Conservation (phyloP, 108 stramenopile genomes). For the Cyclostephanos invisitatus region DNA sequence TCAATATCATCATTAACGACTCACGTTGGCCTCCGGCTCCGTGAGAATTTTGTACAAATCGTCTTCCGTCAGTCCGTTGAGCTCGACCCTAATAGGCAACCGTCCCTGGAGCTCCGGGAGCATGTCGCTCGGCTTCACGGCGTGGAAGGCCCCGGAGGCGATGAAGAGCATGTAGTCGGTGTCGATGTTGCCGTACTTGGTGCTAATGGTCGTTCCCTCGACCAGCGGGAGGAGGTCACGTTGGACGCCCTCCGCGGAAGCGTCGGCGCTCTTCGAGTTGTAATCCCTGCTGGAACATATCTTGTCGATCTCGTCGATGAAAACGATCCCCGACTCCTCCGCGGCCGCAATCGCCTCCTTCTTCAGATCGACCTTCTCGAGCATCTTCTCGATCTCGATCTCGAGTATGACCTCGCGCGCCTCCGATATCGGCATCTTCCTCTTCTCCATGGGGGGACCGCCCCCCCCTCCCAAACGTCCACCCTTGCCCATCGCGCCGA, state of each 20-base stretch:
- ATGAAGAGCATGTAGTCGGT: slow-evolving; percentile 99
- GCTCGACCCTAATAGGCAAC: slow-evolving; percentile 98
- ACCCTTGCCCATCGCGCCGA: slow-evolving; percentile 47
- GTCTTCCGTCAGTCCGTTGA: slow-evolving; percentile 95
- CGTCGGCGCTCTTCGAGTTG: slow-evolving; percentile 89
- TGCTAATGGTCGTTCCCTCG: slow-evolving; percentile 96
- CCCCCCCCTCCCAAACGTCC: slow-evolving; percentile 36
- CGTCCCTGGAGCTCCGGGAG: slow-evolving; percentile 98
- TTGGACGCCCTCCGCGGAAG: slow-evolving; percentile 98
- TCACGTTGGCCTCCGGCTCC: slow-evolving; percentile 96
- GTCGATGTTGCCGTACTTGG: slow-evolving; percentile 98
- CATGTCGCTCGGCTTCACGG: slow-evolving; percentile 96
- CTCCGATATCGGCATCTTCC: slow-evolving; percentile 85
- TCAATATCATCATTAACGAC: slow-evolving; percentile 21
- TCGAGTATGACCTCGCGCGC: slow-evolving; percentile 92
- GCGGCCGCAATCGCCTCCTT: slow-evolving; percentile 95
- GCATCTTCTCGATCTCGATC: slow-evolving; percentile 90
- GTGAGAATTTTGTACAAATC: slow-evolving; percentile 99
- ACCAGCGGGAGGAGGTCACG: slow-evolving; percentile 97
- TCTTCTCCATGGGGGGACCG: slow-evolving; percentile 72
- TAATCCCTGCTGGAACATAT: slow-evolving; percentile 88
- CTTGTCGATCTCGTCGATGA: slow-evolving; percentile 99
- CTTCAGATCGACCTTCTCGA: slow-evolving; percentile 89
- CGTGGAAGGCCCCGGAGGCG: slow-evolving; percentile 92
- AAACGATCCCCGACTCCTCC: slow-evolving; percentile 98